Evolutionary conservation across 495 filamentous ascomycete species (phyloP).

Genomic region (Pseudotulostoma volvatum): DNA sequence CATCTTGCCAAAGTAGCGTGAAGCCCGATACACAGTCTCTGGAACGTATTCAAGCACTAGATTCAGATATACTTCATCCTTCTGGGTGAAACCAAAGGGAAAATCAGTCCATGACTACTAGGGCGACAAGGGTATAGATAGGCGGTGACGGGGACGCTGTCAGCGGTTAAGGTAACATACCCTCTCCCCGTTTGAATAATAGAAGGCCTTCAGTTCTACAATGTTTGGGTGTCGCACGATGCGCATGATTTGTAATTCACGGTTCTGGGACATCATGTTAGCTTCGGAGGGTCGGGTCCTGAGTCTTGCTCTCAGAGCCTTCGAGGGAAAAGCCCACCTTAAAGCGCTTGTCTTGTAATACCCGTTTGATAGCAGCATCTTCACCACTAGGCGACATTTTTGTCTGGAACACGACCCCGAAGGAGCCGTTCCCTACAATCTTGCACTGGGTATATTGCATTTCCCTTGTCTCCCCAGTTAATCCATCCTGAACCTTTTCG

Average conservation of each 20-base stretch:
- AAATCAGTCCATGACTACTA: not conserved
- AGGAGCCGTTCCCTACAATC: constrained; percentile 98
- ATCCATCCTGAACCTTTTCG: constrained; percentile 96
- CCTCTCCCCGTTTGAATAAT: constrained; percentile 96
- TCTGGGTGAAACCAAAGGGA: constrained; percentile 36
- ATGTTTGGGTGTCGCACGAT: constrained; percentile 98
- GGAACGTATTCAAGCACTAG: constrained; percentile 96
- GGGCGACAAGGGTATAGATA: not conserved
- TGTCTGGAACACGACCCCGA: constrained; percentile 97
- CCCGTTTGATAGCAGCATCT: constrained; percentile 96
- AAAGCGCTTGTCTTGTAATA: constrained; percentile 97
- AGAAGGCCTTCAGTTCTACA: constrained; percentile 96
- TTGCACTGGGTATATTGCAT: constrained; percentile 99
- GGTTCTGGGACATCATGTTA: constrained; percentile 79
- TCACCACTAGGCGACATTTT: constrained; percentile 94
- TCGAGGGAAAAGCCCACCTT: constrained; percentile 56
- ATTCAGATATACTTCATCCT: constrained; percentile 98
- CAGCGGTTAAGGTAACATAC: too few relatives aligned
- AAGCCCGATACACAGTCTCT: constrained; percentile 97
- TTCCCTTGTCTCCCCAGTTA: constrained; percentile 88
- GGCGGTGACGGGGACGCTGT: too few relatives aligned
- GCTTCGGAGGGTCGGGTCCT: too few relatives aligned
- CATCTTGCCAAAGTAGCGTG: constrained; percentile 97
- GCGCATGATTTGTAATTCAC: constrained; percentile 98
- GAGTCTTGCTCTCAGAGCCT: not conserved